phyloP scores from a whole-genome alignment of 129 eudicot species.

The Kitagawia praeruptora region DNA sequence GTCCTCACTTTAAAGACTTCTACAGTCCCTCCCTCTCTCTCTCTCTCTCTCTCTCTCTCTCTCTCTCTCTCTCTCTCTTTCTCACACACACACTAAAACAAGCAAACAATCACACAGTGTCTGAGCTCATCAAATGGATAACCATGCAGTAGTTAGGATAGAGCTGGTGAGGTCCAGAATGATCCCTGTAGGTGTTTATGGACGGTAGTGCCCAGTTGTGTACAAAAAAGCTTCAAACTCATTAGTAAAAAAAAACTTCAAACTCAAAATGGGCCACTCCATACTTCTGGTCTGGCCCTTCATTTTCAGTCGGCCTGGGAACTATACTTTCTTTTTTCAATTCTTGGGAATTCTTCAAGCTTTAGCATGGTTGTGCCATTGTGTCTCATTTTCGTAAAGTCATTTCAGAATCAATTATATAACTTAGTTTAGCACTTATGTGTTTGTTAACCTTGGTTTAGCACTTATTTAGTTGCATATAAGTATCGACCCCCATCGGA shows the following conservation, averaged over 20 bases:
- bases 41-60: neutral
- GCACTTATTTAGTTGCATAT: too few relatives aligned
- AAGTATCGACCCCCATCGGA: too few relatives aligned
- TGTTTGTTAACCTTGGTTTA: neutral
- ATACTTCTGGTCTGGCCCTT: neutral
- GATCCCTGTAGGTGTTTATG: neutral
- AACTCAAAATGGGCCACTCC: neutral
- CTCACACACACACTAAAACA: too few relatives aligned
- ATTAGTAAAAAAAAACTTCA: too few relatives aligned
- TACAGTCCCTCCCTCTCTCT: neutral
- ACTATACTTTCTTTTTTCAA: neutral
- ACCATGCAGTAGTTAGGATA: constrained; percentile 1
- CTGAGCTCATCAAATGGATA: neutral
- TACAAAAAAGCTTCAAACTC: neutral
- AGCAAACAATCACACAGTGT: neutral
- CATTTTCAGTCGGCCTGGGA: neutral
- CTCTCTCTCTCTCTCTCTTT: neutral
- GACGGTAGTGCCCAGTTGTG: constrained; percentile 10
- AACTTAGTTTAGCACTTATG: too few relatives aligned
- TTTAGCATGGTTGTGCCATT: neutral
- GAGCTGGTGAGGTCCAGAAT: constrained; percentile 7
- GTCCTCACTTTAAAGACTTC: neutral
- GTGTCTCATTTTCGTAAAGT: neutral
- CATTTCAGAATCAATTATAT: neutral
- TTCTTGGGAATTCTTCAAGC: too few relatives aligned